A percentile compares a stretch with the other conserved stretches of the same genome.
Evolutionary conservation across 129 eudicot genomes (phyloP).

Genomic region (Logfia minima): DNA sequence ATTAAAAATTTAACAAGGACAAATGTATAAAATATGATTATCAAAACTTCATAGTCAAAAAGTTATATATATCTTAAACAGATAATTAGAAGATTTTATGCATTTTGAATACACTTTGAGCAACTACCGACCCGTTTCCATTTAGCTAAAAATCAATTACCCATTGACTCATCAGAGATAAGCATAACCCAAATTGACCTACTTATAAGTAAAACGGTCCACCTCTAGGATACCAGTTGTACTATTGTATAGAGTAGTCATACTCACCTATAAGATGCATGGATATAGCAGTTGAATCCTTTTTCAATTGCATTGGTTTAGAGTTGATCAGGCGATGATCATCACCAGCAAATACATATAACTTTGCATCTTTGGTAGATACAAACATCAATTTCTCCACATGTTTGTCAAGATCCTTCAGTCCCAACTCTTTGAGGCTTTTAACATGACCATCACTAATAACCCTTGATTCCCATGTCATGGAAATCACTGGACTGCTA

Average conservation of each 20-base stretch:
- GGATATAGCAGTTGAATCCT: conserved; percentile 61
- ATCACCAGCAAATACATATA: conserved; percentile 51
- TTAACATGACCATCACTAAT: conserved; percentile 30
- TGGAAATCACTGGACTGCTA: conserved; percentile 51
- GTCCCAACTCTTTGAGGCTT: conserved; percentile 41
- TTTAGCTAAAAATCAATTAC: not conserved
- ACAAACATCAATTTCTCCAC: conserved; percentile 44
- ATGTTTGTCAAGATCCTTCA: conserved; percentile 36
- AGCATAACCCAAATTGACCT: not conserved
- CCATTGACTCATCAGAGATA: not conserved
- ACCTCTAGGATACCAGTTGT: not conserved
- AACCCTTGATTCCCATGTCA: conserved; percentile 39
- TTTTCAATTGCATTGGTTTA: conserved; percentile 62
- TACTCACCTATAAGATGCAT: conserved; percentile 85
- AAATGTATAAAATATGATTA: not conserved
- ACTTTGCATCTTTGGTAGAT: conserved; percentile 63
- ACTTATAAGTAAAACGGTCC: not conserved
- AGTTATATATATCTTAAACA: not conserved
- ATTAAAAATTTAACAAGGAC: not conserved
- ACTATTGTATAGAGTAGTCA: conserved; percentile 8
- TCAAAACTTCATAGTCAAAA: not conserved
- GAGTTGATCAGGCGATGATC: conserved; percentile 48
- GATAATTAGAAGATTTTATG: not conserved
- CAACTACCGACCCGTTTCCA: not conserved
- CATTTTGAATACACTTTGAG: not conserved